Percentiles rank a stretch among this genome's conserved stretches.
Evolutionary conservation across 140 eudicot species (phyloP).

Genomic region (Stevia rebaudiana): DNA sequence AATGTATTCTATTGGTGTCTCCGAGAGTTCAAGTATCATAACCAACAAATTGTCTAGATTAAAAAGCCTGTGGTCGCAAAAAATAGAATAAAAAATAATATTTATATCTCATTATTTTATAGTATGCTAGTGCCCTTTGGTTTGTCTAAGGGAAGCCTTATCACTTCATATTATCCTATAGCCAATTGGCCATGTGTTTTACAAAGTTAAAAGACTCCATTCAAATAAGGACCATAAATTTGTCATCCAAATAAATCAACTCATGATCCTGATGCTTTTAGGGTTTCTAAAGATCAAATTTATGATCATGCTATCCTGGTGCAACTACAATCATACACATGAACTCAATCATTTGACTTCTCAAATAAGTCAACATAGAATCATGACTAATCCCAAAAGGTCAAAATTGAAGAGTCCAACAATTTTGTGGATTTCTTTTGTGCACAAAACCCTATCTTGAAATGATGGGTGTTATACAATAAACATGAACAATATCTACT

Average conservation of each 20-base stretch:
- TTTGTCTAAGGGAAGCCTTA: conserved; percentile 22
- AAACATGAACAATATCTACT: conserved; percentile 29
- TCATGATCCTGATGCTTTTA: neutral
- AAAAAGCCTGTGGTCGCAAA: too few species aligned
- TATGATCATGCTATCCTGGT: neutral
- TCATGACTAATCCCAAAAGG: conserved; percentile 21
- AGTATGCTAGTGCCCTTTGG: conserved; percentile 20
- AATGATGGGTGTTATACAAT: conserved; percentile 25
- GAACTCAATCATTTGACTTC: conserved; percentile 17
- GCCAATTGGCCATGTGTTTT: conserved; percentile 10
- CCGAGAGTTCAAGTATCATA: too few species aligned
- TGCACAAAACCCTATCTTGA: conserved; percentile 23
- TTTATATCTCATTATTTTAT: too few species aligned
- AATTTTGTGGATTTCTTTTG: conserved; percentile 17
- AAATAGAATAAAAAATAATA: too few species aligned
- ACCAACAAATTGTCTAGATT: too few species aligned
- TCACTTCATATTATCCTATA: conserved; percentile 24
- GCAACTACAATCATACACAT: neutral
- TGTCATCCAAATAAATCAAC: neutral
- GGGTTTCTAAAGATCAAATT: neutral
- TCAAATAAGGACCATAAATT: conserved; percentile 17
- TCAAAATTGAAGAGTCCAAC: conserved; percentile 21
- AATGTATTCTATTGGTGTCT: too few species aligned
- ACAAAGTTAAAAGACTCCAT: neutral
- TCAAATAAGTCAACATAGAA: conserved; percentile 16